Evolutionary conservation across 805 yeast genomes (phyloP).

Genomic region (Nakazawaea populi): DNA sequence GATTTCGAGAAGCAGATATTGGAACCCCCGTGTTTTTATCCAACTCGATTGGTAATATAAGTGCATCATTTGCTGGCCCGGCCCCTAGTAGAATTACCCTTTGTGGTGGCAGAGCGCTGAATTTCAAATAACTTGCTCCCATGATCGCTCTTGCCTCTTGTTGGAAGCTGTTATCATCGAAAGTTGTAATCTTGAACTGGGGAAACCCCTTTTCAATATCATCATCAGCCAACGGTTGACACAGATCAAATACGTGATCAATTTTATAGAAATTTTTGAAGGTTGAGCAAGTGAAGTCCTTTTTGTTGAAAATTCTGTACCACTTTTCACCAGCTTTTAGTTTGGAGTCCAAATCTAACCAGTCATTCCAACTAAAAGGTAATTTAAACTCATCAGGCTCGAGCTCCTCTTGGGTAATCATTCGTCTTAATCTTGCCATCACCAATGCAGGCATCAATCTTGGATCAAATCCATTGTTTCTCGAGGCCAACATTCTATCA

Average conservation of each 20-base stretch:
- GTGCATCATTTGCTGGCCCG: constrained; percentile 16
- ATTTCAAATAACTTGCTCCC: constrained; percentile 29
- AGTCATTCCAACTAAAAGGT: constrained; percentile 28
- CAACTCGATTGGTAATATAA: constrained; percentile 22
- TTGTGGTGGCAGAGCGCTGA: constrained; percentile 25
- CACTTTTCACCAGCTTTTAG: constrained; percentile 12
- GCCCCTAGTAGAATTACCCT: constrained; percentile 27
- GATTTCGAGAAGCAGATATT: constrained; percentile 10
- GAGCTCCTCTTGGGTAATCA: constrained; percentile 14
- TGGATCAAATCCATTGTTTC: constrained; percentile 21
- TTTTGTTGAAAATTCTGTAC: constrained; percentile 8
- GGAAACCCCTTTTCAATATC: constrained; percentile 9
- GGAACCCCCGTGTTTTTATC: constrained; percentile 8
- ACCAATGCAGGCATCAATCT: constrained; percentile 26
- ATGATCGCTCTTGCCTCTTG: constrained; percentile 25
- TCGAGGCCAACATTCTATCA: not conserved
- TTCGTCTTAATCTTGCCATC: constrained; percentile 15
- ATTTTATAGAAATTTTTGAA: constrained; percentile 13
- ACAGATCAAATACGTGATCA: constrained; percentile 1
- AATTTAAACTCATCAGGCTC: constrained; percentile 18
- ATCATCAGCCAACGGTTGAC: constrained; percentile 5
- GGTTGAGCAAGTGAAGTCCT: constrained; percentile 15
- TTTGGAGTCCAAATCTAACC: constrained; percentile 21
- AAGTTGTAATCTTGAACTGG: constrained; percentile 20
- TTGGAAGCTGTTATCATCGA: constrained; percentile 19